A percentile compares a stretch with the other conserved stretches of the same genome.
Evolutionary conservation across 2,329 filamentous ascomycete genomes (phyloP).

Genomic region (Fusarium sp.): DNA sequence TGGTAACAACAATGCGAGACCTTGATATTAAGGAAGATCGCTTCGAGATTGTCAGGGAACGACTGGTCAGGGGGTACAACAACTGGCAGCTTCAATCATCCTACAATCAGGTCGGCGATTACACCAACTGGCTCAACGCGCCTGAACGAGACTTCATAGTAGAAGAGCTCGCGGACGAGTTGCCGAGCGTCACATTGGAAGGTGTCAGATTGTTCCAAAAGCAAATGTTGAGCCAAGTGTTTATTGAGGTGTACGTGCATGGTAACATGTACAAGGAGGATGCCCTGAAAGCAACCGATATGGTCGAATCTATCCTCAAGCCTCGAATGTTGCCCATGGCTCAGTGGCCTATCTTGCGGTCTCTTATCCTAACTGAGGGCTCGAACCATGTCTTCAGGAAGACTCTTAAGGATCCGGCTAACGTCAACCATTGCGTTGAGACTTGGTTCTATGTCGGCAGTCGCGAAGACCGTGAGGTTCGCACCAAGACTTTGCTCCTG

Average conservation of each 20-base stretch:
- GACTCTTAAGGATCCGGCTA: conserved; percentile 83
- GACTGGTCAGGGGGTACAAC: conserved; percentile 77
- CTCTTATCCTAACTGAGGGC: conserved; percentile 80
- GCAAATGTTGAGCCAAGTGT: conserved; percentile 82
- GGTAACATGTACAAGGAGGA: conserved; percentile 97
- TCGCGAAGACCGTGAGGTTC: conserved; percentile 73
- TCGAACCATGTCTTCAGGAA: conserved; percentile 87
- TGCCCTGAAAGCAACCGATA: conserved; percentile 83
- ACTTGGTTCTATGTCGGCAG: conserved; percentile 79
- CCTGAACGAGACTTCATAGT: conserved; percentile 79
- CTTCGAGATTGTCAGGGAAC: conserved; percentile 92
- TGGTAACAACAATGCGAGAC: conserved; percentile 84
- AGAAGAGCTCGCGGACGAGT: conserved; percentile 81
- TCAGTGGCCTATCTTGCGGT: conserved; percentile 84
- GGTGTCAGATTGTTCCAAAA: conserved; percentile 82
- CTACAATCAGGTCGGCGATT: conserved; percentile 88
- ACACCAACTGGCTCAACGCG: conserved; percentile 80
- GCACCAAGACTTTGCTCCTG: conserved; percentile 83
- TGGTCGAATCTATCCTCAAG: conserved; percentile 82
- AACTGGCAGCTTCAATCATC: conserved; percentile 92
- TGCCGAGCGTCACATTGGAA: conserved; percentile 78
- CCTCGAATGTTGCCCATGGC: conserved; percentile 77
- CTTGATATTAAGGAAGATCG: conserved; percentile 86
- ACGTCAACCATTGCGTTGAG: conserved; percentile 88
- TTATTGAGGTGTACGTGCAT: conserved; percentile 88